Evolutionary conservation across 805 yeast species (phyloP), one percentile per base, ranked within the genome.

Genomic region (Metschnikowia dekortorum): DNA sequence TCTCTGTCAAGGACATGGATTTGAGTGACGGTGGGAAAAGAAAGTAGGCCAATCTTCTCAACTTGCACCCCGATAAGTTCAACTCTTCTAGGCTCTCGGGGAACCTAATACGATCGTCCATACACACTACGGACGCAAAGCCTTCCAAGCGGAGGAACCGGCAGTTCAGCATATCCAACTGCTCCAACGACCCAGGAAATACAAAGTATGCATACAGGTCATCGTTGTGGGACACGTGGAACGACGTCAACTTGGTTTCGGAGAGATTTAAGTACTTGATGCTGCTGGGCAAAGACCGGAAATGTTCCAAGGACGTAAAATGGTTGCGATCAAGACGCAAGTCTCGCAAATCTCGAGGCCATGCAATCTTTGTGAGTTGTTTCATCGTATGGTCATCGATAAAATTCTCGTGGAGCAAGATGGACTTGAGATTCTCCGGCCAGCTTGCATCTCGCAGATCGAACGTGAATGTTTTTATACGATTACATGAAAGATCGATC

Each of bases 401-500:
- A 11, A 45, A 51, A 45, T 65, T 65, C 31, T 56, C 55, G 9
- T 62, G 52, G 39, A 67, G 53, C 11, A 64, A 48, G 6, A 67
- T 53, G 2, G 69, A 57, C 45, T 55, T 54, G 44, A 70, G 51
- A 26, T 53, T 53, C 4, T 53, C 53, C 1, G 74, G 74, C 64
- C 68, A 67, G n/a, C 36, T 53, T 10, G 53, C 36, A 4, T 48
- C 42, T 8, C 31, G 39, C 1, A 36, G 46, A 31, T 50, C 51
- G 11, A 22, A 42, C 11, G 40, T 42, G 46, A 64, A 52, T 8
- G 39, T 36, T 8, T 44, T 46, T 5, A 65, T 58, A 30, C 47
- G 46, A 46, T 66, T 69, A 52, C 53, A 51, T 14, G 67, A 62
- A 14, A 70, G 52, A 44, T 69, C 73, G 29, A 70, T 51, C 2